Evolutionary conservation across 495 filamentous ascomycete species (phyloP), one percentile per base, ranked within the genome.

Genomic region (Penicillium herquei): DNA sequence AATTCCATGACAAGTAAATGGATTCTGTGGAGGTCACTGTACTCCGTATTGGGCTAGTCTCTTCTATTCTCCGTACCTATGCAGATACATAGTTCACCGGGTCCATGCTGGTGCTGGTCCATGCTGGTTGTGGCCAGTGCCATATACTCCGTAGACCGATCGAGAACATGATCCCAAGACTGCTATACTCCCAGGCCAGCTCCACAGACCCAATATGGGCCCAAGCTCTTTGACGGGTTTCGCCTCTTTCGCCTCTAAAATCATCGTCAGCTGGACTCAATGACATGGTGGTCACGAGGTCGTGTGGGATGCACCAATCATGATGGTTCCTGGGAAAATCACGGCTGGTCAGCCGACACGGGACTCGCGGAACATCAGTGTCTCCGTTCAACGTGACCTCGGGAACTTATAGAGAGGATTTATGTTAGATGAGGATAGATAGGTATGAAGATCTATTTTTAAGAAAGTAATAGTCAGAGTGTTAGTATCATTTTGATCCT

Each of bases 241-340:
- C 42, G 42, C 42, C 42, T 44, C 42, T 44, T 44, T 21, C 11
- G 16, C 26, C 43, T 46, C 14, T 46, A 6, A n/a, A 13, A 18
- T 41, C 39, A 21, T 44, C 11, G 64, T 66, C 64, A 66, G 61
- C 64, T 66, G 64, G 59, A 63, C 59, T 59, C 56, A 52, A 63
- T 63, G 60, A 63, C 56, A 59, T 63, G 56, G 42, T 48, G 54
- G 56, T 63, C 61, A 63, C 61, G 61, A 63, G 61, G 53, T 26
- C 33, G 44, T 3, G 4, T 32, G 12, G 2, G 37, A 17, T 6
- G 3, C 26, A 34, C 61, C 56, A 63, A 63, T 63, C 39, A 52
- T 6, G 10, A 50, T 18, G 45, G 44, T 59, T 63, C 61, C 61
- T 59, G 56, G 12, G 54, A 58, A 62, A 62, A 55, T 62, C 43